phyloP scores from a whole-genome alignment of 805 yeast genomes.

The Barnettozyma sucrosica region DNA sequence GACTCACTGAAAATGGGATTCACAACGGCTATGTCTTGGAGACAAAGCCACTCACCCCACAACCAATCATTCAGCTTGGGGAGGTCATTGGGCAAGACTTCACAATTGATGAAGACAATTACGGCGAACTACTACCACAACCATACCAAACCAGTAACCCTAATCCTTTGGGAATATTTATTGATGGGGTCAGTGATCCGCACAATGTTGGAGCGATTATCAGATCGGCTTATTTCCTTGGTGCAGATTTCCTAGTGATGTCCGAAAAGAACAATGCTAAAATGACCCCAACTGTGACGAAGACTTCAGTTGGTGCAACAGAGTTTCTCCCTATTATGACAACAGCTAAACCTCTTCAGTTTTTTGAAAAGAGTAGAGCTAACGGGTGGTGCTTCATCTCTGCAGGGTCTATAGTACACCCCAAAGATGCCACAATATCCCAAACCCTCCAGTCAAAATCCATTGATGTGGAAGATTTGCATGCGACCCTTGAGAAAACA shows the following conservation, averaged over 20 bases:
- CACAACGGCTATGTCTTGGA: constrained; percentile 79
- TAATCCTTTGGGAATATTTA: constrained; percentile 63
- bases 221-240: constrained; percentile 74
- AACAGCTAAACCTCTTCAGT: constrained; percentile 51
- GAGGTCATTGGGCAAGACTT: constrained; percentile 14
- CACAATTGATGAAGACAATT: constrained; percentile 22
- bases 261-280: constrained; percentile 70
- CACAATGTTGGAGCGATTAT: constrained; percentile 83
- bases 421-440: constrained; percentile 27
- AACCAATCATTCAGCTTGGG: constrained; percentile 27
- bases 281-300: constrained; percentile 70
- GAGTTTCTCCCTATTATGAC: constrained; percentile 64
- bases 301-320: constrained; percentile 80
- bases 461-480: constrained; percentile 39
- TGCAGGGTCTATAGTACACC: constrained; percentile 40
- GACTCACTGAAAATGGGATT: constrained; percentile 58
- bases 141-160: constrained; percentile 20
- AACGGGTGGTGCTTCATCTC: constrained; percentile 70
- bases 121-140: constrained; percentile 22
- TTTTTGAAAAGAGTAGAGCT: constrained; percentile 48
- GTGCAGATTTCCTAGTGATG: constrained; percentile 71
- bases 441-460: constrained; percentile 28
- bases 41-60: constrained; percentile 44
- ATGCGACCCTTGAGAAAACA: constrained; percentile 34
- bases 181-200: constrained; percentile 81